A percentile compares a stretch with the other conserved stretches of the same genome.
These are phyloP conservation scores for Euphorbia tirucalli DNA, from an alignment of 345 rosid genomes.

Conservation along the genomic window DNA sequence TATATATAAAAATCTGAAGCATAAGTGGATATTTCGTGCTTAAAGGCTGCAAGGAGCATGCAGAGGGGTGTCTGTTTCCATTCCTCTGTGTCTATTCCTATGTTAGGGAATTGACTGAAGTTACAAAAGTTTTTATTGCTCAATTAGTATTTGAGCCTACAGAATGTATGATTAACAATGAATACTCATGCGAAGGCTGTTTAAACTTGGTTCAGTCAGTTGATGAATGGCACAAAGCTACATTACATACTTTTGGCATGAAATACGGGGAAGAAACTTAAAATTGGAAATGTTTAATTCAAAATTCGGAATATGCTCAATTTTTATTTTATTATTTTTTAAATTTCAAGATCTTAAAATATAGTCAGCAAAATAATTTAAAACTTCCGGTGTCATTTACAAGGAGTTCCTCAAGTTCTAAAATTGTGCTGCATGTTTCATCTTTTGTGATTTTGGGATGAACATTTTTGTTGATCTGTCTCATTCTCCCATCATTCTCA, in stretches of 20 bases:
- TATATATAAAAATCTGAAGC: not conserved
- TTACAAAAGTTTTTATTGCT: not conserved
- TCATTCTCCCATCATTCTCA: conserved; percentile 19
- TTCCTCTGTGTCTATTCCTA: not conserved
- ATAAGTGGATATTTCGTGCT: not conserved
- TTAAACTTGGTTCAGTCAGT: not conserved
- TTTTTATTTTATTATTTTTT: not conserved
- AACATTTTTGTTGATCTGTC: not conserved
- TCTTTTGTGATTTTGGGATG: not conserved
- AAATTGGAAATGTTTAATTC: not conserved
- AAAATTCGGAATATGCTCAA: not conserved
- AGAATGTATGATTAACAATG: too few relatives aligned
- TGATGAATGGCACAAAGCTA: not conserved
- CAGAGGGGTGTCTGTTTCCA: not conserved
- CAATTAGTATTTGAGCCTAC: not conserved
- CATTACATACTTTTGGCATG: too few relatives aligned
- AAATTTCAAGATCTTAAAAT: not conserved
- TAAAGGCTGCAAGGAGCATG: not conserved
- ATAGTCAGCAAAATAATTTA: not conserved
- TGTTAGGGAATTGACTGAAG: not conserved
- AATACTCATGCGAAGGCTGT: not conserved
- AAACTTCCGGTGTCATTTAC: not conserved
- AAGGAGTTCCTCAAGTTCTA: not conserved
- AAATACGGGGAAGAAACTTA: not conserved
- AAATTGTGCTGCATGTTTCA: too few relatives aligned